Conservation (phyloP, 1,284 basidiomycete genomes). For the Ganoderma lucidum region DNA sequence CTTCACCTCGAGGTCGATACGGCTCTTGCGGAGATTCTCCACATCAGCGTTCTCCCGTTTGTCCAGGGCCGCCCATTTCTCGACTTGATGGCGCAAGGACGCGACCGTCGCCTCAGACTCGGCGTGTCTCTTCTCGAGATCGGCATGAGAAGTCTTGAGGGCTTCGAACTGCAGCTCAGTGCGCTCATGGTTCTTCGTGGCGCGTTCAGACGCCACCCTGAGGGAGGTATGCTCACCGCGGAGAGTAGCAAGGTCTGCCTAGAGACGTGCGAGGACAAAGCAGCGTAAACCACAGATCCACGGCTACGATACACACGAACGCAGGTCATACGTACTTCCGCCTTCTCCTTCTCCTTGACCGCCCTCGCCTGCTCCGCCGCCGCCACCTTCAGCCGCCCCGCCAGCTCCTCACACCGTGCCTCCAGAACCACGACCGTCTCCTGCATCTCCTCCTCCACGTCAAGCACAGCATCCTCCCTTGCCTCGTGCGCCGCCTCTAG, state of each 20-base stretch:
- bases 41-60: slow-evolving; percentile 65
- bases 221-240: slow-evolving; percentile 50
- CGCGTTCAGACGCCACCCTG: slow-evolving; percentile 53
- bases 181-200: slow-evolving; percentile 61
- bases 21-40: slow-evolving; percentile 61
- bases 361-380: slow-evolving; percentile 52
- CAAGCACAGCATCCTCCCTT: slow-evolving; percentile 46
- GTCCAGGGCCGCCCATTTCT: slow-evolving; percentile 73
- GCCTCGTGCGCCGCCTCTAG: slow-evolving; percentile 55
- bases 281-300: slow-evolving; percentile 2
- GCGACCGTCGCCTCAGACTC: slow-evolving; percentile 62
- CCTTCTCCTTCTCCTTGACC: slow-evolving; percentile 47
- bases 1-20: slow-evolving; percentile 63
- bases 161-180: slow-evolving; percentile 63
- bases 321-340: slow-evolving; percentile 38
- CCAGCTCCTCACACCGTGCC: slow-evolving; percentile 39
- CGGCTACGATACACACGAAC: slow-evolving; percentile 8
- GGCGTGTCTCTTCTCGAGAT: slow-evolving; percentile 61
- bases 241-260: slow-evolving; percentile 45
- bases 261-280: slow-evolving; percentile 13
- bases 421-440: slow-evolving; percentile 48
- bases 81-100: slow-evolving; percentile 67
- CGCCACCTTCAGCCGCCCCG: slow-evolving; percentile 44
- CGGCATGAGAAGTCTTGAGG: slow-evolving; percentile 57
- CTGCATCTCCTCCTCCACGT: slow-evolving; percentile 41